Conservation (phyloP, 768 basidiomycete species). For the Psilocybe cyanescens region DNA sequence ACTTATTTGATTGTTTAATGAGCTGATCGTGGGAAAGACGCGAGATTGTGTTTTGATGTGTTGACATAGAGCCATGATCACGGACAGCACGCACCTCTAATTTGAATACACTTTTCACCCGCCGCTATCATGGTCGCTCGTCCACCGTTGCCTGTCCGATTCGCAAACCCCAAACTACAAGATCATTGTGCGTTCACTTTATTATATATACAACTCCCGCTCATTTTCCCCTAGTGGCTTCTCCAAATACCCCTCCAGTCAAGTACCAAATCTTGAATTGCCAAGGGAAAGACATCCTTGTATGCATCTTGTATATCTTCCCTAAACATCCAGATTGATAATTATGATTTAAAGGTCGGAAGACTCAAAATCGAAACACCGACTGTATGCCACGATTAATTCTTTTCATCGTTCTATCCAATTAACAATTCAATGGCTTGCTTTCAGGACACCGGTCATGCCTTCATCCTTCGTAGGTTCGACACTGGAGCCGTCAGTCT, state of each 20-base stretch:
- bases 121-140: constrained; percentile 40
- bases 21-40: constrained; percentile 32
- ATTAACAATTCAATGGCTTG: constrained; percentile 21
- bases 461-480: constrained; percentile 92
- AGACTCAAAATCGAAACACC: constrained; percentile 83
- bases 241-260: constrained; percentile 61
- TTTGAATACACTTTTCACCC: constrained; percentile 20
- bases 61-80: constrained; percentile 35
- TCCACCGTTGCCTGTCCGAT: constrained; percentile 54
- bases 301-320: constrained; percentile 37
- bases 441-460: constrained; percentile 73
- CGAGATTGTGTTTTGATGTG: constrained; percentile 22
- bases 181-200: constrained; percentile 39
- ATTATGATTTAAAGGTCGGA: constrained; percentile 60
- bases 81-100: constrained; percentile 19
- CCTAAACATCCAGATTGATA: constrained; percentile 3
- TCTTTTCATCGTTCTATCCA: constrained; percentile 9
- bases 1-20: constrained; percentile 28
- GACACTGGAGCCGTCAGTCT: constrained; percentile 92
- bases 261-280: constrained; percentile 93
- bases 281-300: constrained; percentile 86
- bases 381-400: constrained; percentile 58
- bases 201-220: constrained; percentile 8
- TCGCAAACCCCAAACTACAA: constrained; percentile 54
- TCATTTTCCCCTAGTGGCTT: constrained; percentile 34